These are phyloP conservation scores for Alternaria sp. DNA, from an alignment of 2,329 filamentous ascomycete genomes.

Conservation along the genomic window DNA sequence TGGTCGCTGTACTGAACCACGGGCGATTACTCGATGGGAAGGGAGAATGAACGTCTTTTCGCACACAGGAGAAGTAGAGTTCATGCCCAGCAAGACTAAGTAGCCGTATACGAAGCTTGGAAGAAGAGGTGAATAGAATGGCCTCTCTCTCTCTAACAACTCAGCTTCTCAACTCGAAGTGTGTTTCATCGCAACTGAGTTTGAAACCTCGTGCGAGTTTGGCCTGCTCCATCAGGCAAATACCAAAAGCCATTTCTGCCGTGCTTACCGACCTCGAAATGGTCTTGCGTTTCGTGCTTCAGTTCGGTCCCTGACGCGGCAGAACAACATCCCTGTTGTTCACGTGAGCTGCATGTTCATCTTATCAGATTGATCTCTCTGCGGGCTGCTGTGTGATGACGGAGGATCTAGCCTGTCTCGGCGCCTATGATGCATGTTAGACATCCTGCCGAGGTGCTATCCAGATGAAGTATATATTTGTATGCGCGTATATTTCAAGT, in stretches of 20 bases:
- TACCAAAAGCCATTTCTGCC: constrained; percentile 8
- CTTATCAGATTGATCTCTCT: constrained; percentile 34
- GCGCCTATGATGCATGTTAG: constrained; percentile 13
- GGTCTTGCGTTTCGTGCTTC: constrained; percentile 22
- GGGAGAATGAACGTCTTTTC: neutral
- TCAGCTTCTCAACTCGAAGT: neutral
- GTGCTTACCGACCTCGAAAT: constrained; percentile 2
- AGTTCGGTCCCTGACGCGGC: neutral
- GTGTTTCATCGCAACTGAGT: constrained; percentile 19
- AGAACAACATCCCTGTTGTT: neutral
- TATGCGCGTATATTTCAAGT: neutral
- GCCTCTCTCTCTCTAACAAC: neutral
- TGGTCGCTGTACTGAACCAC: neutral
- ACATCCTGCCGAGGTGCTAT: neutral
- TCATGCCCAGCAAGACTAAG: neutral
- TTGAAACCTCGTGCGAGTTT: constrained; percentile 29
- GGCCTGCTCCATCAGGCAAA: constrained; percentile 24
- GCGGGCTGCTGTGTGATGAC: neutral
- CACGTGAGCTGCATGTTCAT: constrained; percentile 25
- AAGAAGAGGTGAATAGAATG: neutral
- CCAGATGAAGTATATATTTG: neutral
- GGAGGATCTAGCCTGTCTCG: constrained; percentile 32
- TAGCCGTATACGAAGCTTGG: neutral
- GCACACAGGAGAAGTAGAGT: neutral
- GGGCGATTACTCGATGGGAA: neutral